Evolutionary conservation across 495 filamentous ascomycete species (phyloP).

Genomic region (Extremus antarcticus): DNA sequence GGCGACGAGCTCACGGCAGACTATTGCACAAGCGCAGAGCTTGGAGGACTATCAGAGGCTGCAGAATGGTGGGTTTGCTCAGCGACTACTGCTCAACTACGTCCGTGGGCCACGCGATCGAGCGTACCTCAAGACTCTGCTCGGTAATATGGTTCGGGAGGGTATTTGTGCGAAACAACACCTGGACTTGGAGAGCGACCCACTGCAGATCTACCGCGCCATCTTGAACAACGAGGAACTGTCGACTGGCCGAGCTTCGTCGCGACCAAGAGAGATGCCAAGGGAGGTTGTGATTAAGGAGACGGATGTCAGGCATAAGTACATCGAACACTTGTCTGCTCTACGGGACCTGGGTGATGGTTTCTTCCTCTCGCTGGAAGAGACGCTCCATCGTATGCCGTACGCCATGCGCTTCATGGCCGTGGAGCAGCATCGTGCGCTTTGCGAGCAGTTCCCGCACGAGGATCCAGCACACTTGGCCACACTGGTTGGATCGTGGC

Average conservation of each 20-base stretch:
- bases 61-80: slow-evolving; percentile 82
- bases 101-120: slow-evolving; percentile 84
- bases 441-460: slow-evolving; percentile 63
- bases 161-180: slow-evolving; percentile 85
- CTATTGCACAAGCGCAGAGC: slow-evolving; percentile 61
- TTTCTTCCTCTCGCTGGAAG: slow-evolving; percentile 70
- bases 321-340: slow-evolving; percentile 87
- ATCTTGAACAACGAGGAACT: slow-evolving; percentile 95
- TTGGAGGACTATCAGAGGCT: slow-evolving; percentile 71
- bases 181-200: slow-evolving; percentile 90
- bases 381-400: slow-evolving; percentile 75
- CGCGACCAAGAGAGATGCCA: slow-evolving; percentile 65
- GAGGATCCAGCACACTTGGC: slow-evolving; percentile 70
- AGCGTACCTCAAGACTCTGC: slow-evolving; percentile 76
- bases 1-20: slow-evolving; percentile 69
- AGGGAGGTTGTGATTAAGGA: slow-evolving; percentile 89
- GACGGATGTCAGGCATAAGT: slow-evolving; percentile 77
- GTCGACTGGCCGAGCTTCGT: slow-evolving; percentile 73
- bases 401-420: slow-evolving; percentile 88
- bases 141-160: slow-evolving; percentile 72
- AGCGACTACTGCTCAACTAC: slow-evolving; percentile 74
- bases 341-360: slow-evolving; percentile 87
- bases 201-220: slow-evolving; percentile 92
- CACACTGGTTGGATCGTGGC: slow-evolving; percentile 75
- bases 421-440: slow-evolving; percentile 68